A percentile compares a stretch with the other conserved stretches of the same genome.
Evolutionary conservation across 1,284 basidiomycete genomes (phyloP).

Genomic region (Sporisorium iseilematis-ciliati): DNA sequence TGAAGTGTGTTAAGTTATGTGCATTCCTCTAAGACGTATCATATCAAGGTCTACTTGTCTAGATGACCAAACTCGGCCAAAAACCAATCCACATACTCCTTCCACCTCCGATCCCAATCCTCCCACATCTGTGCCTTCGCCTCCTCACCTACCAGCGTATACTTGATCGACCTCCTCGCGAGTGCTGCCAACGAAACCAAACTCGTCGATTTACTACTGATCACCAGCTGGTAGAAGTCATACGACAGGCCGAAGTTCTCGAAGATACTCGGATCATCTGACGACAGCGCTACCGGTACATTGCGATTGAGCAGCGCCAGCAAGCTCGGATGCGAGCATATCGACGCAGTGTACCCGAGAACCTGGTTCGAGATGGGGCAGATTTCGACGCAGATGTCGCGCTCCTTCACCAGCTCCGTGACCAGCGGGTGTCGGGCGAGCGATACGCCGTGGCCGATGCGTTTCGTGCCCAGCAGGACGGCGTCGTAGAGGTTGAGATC

Average conservation of each 20-base stretch:
- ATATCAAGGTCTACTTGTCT: not conserved
- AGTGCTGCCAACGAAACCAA: slow-evolving; percentile 46
- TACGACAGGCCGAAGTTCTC: slow-evolving; percentile 76
- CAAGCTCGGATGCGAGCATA: slow-evolving; percentile 44
- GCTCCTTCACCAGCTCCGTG: slow-evolving; percentile 77
- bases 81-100: slow-evolving; percentile 40
- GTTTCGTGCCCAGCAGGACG: slow-evolving; percentile 79
- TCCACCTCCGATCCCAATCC: slow-evolving; percentile 55
- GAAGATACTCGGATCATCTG: slow-evolving; percentile 81
- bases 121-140: slow-evolving; percentile 23
- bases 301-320: slow-evolving; percentile 77
- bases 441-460: slow-evolving; percentile 83
- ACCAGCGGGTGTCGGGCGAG: slow-evolving; percentile 80
- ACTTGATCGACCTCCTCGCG: slow-evolving; percentile 40
- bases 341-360: slow-evolving; percentile 43
- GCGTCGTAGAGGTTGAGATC: slow-evolving; percentile 84
- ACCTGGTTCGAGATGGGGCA: slow-evolving; percentile 66
- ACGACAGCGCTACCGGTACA: slow-evolving; percentile 77
- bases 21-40: not conserved
- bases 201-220: slow-evolving; percentile 29
- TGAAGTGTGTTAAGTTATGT: slow-evolving; percentile 1
- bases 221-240: slow-evolving; percentile 57
- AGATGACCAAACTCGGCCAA: slow-evolving; percentile 17
- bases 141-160: slow-evolving; percentile 30
- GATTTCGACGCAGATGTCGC: slow-evolving; percentile 77